Conservation (phyloP, 306 rosid genomes). For the Vicia villosa region DNA sequence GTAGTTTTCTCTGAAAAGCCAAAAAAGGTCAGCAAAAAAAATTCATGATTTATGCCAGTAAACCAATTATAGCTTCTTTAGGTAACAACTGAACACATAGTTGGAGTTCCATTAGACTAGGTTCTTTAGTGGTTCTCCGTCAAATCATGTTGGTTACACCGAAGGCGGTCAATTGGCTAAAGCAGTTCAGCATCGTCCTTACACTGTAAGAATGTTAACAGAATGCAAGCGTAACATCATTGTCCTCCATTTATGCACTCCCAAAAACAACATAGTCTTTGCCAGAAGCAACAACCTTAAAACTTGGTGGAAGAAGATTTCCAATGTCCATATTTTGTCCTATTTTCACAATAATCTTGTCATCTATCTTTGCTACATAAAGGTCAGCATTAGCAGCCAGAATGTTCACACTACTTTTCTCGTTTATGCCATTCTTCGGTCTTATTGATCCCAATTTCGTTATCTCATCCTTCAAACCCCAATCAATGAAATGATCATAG, state of each 20-base stretch:
- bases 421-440: slow-evolving; percentile 53
- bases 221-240: too few species aligned
- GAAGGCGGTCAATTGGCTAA: too few species aligned
- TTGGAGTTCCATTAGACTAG: too few species aligned
- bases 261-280: slow-evolving; percentile 61
- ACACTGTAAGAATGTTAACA: too few species aligned
- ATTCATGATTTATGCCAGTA: too few species aligned
- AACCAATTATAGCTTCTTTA: too few species aligned
- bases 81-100: too few species aligned
- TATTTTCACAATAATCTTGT: slow-evolving; percentile 68
- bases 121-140: too few species aligned
- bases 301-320: slow-evolving; percentile 58
- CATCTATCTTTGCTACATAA: slow-evolving; percentile 62
- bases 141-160: too few species aligned
- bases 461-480: slow-evolving; percentile 68
- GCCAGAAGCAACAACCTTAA: slow-evolving; percentile 55
- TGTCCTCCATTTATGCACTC: slow-evolving; percentile 37
- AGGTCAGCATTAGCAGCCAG: slow-evolving; percentile 63
- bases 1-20: too few species aligned
- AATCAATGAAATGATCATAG: slow-evolving; percentile 72
- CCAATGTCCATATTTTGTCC: slow-evolving; percentile 62
- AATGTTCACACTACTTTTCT: slow-evolving; percentile 52
- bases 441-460: slow-evolving; percentile 51
- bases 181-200: too few species aligned
- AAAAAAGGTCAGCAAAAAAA: too few species aligned